Base-by-base conservation (phyloP, 106 monocot species). In the Narthecium ossifragum region DNA sequence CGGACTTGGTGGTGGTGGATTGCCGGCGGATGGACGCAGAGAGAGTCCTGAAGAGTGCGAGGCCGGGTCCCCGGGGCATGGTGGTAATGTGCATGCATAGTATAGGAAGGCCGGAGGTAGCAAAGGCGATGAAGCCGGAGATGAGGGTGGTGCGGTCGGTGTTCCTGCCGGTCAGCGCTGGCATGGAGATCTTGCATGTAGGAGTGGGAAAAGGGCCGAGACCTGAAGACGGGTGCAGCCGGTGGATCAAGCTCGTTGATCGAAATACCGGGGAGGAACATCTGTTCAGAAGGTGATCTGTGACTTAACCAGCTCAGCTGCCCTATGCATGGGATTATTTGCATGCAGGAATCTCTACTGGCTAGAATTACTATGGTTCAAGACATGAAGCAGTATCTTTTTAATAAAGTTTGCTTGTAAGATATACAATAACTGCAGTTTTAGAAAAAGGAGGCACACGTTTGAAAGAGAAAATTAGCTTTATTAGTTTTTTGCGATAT, bases 141-240 rank as follows among this genome's bases (percentile, higher is more conserved):
- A 80, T 48, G 77, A 66, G 88, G 77, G 71, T 94, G 47, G 93
- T 94, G 55, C 65, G 85, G 34, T 60, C 80, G 45, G 75, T 55
- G 60, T 75, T 74, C 30, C 37, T 94, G 31, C 93, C 88, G 0
- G 65, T 94, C 2, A 89, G 82, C 14, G 43, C 63, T 2, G 88
- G 93, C 5, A 46, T 94, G 29, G 85, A 89, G 82, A 80, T 94
- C 22, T 53, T 89, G 6, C 88, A 94, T 46, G 80, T 94, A 20
- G 93, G 88, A 8, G 77, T 82, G 3, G 88, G 93, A 13, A 79
- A 80, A 29, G 88, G 93, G 27, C 68, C 72, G 40, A 75, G 83
- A 63, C 10, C 74, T 53, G 29, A 57, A 0, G 57, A 46, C 3
- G 57, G 70, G 6, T 30, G 48, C 4, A 47, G 65, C n/a, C 55